A percentile compares a stretch with the other conserved stretches of the same genome.
Conservation (phyloP, 1,139 yeast species). For the Diutina pseudorugosa region DNA sequence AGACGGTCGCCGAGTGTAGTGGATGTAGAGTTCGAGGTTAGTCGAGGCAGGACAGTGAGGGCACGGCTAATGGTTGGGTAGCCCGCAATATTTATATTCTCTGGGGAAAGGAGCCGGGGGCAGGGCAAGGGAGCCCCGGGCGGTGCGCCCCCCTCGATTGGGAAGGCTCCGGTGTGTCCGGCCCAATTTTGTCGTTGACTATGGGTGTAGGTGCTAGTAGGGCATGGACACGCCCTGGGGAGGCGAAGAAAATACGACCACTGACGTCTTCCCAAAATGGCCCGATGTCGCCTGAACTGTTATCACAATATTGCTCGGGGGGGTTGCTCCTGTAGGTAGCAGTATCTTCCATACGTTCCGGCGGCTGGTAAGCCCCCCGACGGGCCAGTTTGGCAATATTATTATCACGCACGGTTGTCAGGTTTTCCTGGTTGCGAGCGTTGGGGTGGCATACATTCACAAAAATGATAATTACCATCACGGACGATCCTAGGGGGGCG, state of each 20-base stretch:
- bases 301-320: background rate
- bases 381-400: background rate
- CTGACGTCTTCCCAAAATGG: background rate
- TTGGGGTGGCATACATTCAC: background rate
- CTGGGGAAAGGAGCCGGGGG: background rate
- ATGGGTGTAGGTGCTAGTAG: no score
- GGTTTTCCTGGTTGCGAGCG: background rate
- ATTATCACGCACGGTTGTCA: background rate
- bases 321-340: background rate
- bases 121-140: background rate
- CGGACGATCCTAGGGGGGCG: background rate
- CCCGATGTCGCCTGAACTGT: background rate
- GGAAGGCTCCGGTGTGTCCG: background rate
- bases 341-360: background rate
- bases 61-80: constrained; percentile 3
- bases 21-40: background rate
- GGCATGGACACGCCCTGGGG: no score
- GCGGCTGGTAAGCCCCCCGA: background rate
- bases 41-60: no score
- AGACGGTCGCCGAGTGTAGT: no score
- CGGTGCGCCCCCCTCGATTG: background rate
- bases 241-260: background rate
- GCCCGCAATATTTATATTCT: constrained; percentile 1
- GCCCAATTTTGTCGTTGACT: background rate
- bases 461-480: background rate